Evolutionary conservation across 2,329 filamentous ascomycete genomes (phyloP), one percentile per base, ranked within the genome.

Genomic region (Zymoseptoria crescenta): DNA sequence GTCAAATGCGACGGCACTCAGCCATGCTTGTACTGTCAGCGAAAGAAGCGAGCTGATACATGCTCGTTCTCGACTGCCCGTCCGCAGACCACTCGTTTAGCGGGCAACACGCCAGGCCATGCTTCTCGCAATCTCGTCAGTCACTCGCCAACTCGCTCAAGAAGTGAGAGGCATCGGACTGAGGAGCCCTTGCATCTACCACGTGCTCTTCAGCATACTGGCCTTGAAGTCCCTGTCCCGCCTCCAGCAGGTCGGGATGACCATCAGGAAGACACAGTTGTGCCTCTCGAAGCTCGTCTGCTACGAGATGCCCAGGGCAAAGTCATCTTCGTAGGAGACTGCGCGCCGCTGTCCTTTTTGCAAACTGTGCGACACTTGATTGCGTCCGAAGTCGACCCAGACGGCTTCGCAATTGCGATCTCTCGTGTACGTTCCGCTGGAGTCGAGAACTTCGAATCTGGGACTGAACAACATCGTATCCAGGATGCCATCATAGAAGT

Each of bases 291-390:
- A 62, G 75, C 75, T 8, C 71, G 79, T 8, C 74, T 81, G 27
- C 72, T 81, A 8, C 77, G 77, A 24, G 79, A 81, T 62, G 78
- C 78, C 0, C 77, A 80, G 61, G 79, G 79, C 5, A 81, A 81
- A 57, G 76, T 80, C 54, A 80, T 82, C 65, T 82, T 81, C 62
- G 78, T 82, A 28, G 80, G 80, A 13, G 80, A 82, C 59, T 81
- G 78, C 45, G 79, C 79, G 35, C 80, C 79, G 53, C 69, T 81
- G 52, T 81, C 79, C 0, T 81, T 81, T 56, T 64, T 81, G 41
- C 79, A 81, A 64, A 81, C 77, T 56, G 78, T 81, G 13, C 76
- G 79, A 35, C 76, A 80, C 51, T 73, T 82, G 5, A 76, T 81
- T 7, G 76, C 77, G 3, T 74, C 74, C 9, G 74, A 75, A 20